Evolutionary conservation across 306 rosid species (phyloP).

Genomic region (Castanea crenata): DNA sequence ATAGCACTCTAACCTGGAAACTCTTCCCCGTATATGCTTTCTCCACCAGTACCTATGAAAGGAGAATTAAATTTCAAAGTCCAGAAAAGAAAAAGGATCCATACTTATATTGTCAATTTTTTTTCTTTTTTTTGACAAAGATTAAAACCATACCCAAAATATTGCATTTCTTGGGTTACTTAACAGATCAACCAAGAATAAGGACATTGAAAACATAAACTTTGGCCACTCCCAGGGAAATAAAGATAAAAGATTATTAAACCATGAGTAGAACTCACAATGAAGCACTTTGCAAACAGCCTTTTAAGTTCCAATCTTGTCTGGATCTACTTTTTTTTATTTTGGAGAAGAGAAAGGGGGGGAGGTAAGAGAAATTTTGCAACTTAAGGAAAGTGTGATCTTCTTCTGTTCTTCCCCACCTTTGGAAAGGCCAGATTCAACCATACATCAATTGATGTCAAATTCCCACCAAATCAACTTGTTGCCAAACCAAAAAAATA

Average conservation of each 20-base stretch:
- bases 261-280: not conserved
- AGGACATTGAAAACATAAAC: not conserved
- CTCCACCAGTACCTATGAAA: conserved; percentile 86
- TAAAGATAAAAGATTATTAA: not conserved
- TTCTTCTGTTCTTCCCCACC: no score
- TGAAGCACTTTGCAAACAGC: not conserved
- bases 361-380: not conserved
- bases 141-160: not conserved
- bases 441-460: no score
- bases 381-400: not conserved
- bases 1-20: conserved; percentile 71
- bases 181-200: not conserved
- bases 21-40: conserved; percentile 81
- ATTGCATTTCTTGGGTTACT: not conserved
- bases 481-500: no score
- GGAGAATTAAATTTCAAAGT: not conserved
- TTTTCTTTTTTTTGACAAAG: not conserved
- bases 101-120: not conserved
- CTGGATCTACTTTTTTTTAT: not conserved
- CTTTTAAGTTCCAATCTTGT: no score
- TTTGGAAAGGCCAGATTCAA: no score
- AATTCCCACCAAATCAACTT: no score
- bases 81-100: not conserved
- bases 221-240: not conserved
- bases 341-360: not conserved